These are phyloP conservation scores for Dryas octopetala DNA, from an alignment of 306 rosid genomes.

Conservation along the genomic window DNA sequence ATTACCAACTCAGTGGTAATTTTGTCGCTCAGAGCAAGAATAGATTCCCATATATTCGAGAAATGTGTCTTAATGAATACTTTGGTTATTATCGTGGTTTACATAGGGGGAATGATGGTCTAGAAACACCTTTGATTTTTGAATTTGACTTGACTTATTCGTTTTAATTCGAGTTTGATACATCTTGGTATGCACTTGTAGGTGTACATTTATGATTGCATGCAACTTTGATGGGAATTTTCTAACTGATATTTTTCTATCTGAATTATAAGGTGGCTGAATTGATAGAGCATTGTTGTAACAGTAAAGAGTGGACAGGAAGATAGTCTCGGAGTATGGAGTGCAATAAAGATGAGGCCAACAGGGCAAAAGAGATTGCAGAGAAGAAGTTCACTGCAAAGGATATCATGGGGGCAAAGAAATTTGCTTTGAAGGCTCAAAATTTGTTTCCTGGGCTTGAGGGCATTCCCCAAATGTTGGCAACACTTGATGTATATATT, in stretches of 20 bases:
- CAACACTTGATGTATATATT: slow-evolving; percentile 74
- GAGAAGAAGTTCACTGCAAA: slow-evolving; percentile 72
- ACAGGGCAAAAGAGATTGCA: slow-evolving; percentile 76
- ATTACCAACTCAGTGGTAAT: not conserved
- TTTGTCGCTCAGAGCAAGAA: not conserved
- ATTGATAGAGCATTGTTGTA: slow-evolving; percentile 17
- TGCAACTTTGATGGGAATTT: not conserved
- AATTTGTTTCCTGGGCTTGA: slow-evolving; percentile 74
- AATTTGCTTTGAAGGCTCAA: slow-evolving; percentile 83
- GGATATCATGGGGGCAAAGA: slow-evolving; percentile 71
- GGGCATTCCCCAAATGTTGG: slow-evolving; percentile 75
- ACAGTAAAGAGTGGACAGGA: slow-evolving; percentile 9
- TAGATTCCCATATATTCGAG: not conserved
- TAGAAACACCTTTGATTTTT: not conserved
- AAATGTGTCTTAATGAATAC: not conserved
- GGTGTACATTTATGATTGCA: not conserved
- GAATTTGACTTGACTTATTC: not conserved
- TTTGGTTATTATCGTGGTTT: not conserved
- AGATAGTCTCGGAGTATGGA: slow-evolving; percentile 54
- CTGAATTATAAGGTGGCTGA: slow-evolving; percentile 7
- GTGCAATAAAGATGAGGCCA: slow-evolving; percentile 92
- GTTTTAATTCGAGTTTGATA: not conserved
- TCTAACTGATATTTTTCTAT: not conserved
- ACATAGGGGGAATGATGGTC: not conserved
- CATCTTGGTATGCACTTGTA: not conserved